phyloP scores from a whole-genome alignment of 768 basidiomycete species.

The Russula ochroleuca region DNA sequence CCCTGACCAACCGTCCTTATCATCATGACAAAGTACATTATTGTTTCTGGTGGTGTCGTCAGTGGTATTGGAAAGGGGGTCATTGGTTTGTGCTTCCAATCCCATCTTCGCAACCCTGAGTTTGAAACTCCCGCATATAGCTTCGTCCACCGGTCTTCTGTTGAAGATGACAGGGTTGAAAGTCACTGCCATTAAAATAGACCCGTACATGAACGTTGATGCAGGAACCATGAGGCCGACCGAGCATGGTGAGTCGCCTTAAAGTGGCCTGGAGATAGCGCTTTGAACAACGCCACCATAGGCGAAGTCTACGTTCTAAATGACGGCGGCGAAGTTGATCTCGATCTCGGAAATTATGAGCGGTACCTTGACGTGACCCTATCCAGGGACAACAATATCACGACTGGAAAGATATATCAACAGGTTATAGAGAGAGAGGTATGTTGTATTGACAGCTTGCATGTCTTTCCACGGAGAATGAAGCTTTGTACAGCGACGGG shows the following conservation, averaged over 20 bases:
- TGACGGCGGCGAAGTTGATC: conserved; percentile 96
- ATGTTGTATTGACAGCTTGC: conserved; percentile 33
- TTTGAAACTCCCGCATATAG: conserved; percentile 41
- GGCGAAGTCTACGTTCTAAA: conserved; percentile 98
- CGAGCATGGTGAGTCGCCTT: conserved; percentile 74
- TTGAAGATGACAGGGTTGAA: conserved; percentile 93
- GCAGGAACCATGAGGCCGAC: conserved; percentile 98
- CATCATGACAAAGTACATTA: conserved; percentile 89
- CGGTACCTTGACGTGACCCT: conserved; percentile 94
- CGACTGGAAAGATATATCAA: conserved; percentile 95
- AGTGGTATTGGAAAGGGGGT: conserved; percentile 99
- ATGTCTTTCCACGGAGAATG: conserved; percentile 12
- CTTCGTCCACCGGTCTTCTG: conserved; percentile 93
- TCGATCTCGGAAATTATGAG: conserved; percentile 98
- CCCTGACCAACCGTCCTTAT: not conserved
- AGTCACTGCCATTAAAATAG: conserved; percentile 99
- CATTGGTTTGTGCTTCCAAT: conserved; percentile 63
- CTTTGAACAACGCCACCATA: conserved; percentile 29
- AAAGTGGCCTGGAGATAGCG: conserved; percentile 9
- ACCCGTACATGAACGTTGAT: conserved; percentile 99
- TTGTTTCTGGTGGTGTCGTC: conserved; percentile 96
- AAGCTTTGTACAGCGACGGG: conserved; percentile 51
- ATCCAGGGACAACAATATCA: conserved; percentile 94
- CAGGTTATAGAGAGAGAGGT: conserved; percentile 98
- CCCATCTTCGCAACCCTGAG: conserved; percentile 29